phyloP scores from a whole-genome alignment of 257 asterid genomes.

The Henckelia pumila region DNA sequence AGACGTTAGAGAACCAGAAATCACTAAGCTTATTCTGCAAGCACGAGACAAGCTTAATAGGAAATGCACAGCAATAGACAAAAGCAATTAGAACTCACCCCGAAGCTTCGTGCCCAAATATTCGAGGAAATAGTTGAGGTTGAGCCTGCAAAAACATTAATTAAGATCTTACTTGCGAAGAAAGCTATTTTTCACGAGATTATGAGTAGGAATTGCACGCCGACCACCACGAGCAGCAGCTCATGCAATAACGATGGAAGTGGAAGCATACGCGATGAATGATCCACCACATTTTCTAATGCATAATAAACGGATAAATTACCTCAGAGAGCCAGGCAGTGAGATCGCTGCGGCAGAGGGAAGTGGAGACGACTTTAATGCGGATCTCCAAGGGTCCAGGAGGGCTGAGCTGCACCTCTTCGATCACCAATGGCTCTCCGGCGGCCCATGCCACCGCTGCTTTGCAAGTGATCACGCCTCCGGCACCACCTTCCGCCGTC shows the following conservation, averaged over 20 bases:
- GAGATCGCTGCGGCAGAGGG: constrained; percentile 90
- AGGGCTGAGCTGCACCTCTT: constrained; percentile 81
- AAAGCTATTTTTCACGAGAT: neutral
- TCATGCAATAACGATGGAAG: neutral
- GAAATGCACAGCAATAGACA: constrained; percentile 21
- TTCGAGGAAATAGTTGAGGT: constrained; percentile 69
- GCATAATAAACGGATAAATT: neutral
- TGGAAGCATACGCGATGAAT: neutral
- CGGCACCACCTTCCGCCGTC: neutral
- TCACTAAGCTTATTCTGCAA: neutral
- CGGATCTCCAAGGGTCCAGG: constrained; percentile 93
- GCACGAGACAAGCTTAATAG: neutral
- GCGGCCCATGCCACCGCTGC: constrained; percentile 93
- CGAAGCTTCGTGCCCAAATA: constrained; percentile 96
- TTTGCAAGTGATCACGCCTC: constrained; percentile 57
- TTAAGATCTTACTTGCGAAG: neutral
- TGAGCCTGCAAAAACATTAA: constrained; percentile 53
- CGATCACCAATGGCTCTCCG: constrained; percentile 72
- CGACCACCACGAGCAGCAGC: neutral
- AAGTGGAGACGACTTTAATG: constrained; percentile 70
- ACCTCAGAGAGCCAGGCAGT: constrained; percentile 84
- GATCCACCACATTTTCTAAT: neutral
- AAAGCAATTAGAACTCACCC: constrained; percentile 65
- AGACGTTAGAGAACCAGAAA: neutral
- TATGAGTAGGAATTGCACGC: neutral